These are phyloP conservation scores for Sicyos baderoa DNA, from an alignment of 306 rosid genomes.

Conservation along the genomic window DNA sequence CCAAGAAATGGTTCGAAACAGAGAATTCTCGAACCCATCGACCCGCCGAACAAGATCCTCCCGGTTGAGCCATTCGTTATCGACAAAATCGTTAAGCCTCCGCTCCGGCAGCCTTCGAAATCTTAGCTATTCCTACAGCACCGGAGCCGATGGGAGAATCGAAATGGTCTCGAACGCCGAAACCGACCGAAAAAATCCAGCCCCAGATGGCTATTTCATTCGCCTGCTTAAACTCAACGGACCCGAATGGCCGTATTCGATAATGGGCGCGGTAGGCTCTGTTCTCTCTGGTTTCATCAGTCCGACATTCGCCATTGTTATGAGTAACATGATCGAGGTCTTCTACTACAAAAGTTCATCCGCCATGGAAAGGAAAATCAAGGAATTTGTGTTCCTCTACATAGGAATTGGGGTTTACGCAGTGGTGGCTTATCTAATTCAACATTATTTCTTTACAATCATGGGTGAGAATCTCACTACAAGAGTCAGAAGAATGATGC, in stretches of 20 bases:
- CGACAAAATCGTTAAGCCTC: constrained; percentile 89
- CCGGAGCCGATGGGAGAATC: constrained; percentile 92
- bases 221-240: constrained; percentile 73
- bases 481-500: constrained; percentile 99
- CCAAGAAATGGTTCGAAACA: constrained; percentile 84
- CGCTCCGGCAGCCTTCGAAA: constrained; percentile 87
- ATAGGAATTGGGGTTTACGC: constrained; percentile 94
- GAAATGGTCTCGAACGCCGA: constrained; percentile 97
- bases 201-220: constrained; percentile 74
- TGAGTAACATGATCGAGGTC: constrained; percentile 97
- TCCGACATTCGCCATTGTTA: constrained; percentile 92
- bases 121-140: constrained; percentile 84
- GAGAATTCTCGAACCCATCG: constrained; percentile 82
- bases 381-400: constrained; percentile 86
- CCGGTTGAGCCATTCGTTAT: constrained; percentile 74
- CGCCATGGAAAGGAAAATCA: constrained; percentile 83
- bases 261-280: constrained; percentile 96
- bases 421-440: constrained; percentile 86
- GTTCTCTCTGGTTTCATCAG: constrained; percentile 88
- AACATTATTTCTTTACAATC: constrained; percentile 90
- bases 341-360: constrained; percentile 68
- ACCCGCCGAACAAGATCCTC: constrained; percentile 77
- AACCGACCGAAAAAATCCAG: constrained; percentile 72
- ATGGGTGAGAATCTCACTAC: constrained; percentile 99
- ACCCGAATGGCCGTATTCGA: constrained; percentile 98